A percentile compares a stretch with the other conserved stretches of the same genome.
Evolutionary conservation across 2,329 filamentous ascomycete genomes (phyloP).

Genomic region (Fusarium gaditjirri): DNA sequence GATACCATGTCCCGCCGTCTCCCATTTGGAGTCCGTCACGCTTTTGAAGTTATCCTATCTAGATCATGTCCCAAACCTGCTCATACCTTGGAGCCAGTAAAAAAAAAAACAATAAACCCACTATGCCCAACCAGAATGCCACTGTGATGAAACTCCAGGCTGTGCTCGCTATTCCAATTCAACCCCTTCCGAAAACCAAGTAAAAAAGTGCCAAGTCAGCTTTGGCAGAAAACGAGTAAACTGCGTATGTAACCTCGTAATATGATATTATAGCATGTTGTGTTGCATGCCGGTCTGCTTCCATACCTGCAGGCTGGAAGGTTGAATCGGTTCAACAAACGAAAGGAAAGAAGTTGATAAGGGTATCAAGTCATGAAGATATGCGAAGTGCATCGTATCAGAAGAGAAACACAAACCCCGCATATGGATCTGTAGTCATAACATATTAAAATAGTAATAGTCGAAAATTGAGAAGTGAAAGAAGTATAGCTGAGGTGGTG

Average conservation of each 20-base stretch:
- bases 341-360: conserved; percentile 13
- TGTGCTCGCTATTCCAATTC: conserved; percentile 35
- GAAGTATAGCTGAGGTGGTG: neutral
- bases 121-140: conserved; percentile 19
- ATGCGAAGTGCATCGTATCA: conserved; percentile 34
- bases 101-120: neutral
- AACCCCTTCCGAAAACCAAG: conserved; percentile 18
- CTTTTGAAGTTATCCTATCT: neutral
- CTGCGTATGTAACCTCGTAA: neutral
- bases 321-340: neutral
- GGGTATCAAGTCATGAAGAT: conserved; percentile 46
- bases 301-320: neutral
- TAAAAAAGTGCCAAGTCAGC: conserved; percentile 5
- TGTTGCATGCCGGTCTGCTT: conserved; percentile 13
- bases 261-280: conserved; percentile 27
- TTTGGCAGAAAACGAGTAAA: conserved; percentile 7
- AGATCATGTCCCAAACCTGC: neutral
- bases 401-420: conserved; percentile 18
- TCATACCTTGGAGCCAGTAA: neutral
- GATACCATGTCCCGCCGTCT: neutral
- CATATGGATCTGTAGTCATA: conserved; percentile 22
- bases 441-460: conserved; percentile 30
- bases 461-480: neutral
- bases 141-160: conserved; percentile 37
- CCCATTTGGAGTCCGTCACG: neutral